These are phyloP conservation scores for Aspergillus quadrilineatus DNA, from an alignment of 2,329 filamentous ascomycete genomes.

Conservation along the genomic window DNA sequence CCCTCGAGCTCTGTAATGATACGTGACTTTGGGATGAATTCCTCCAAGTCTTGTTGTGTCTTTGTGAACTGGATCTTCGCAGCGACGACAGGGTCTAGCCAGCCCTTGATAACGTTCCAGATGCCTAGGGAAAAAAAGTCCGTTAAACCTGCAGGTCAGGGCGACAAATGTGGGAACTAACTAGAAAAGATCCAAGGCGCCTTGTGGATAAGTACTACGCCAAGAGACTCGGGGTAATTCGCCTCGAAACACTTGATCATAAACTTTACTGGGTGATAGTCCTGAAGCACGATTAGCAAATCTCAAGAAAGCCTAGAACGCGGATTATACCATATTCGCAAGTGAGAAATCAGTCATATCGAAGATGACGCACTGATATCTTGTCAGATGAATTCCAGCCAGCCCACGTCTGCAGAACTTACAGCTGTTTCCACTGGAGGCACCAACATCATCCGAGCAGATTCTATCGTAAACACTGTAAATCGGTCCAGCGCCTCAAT, in stretches of 20 bases:
- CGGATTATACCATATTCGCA: constrained; percentile 76
- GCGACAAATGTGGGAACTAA: constrained; percentile 37
- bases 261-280: constrained; percentile 95
- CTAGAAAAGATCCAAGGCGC: constrained; percentile 96
- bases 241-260: constrained; percentile 99
- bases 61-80: constrained; percentile 92
- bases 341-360: constrained; percentile 94
- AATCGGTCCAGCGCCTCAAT: constrained; percentile 81
- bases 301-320: background rate
- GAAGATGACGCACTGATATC: constrained; percentile 76
- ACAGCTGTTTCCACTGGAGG: constrained; percentile 88
- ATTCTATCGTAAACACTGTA: constrained; percentile 93
- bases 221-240: constrained; percentile 93
- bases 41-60: constrained; percentile 71
- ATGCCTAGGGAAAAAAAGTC: constrained; percentile 60
- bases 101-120: constrained; percentile 92
- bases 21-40: constrained; percentile 68
- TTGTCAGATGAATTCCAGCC: constrained; percentile 22
- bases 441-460: constrained; percentile 76
- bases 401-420: constrained; percentile 43
- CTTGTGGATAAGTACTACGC: constrained; percentile 89
- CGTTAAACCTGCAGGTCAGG: background rate
- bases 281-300: constrained; percentile 47
- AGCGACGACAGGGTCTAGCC: constrained; percentile 95
- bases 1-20: constrained; percentile 85